These are phyloP conservation scores for Colletotrichum coccodes DNA, from an alignment of 2,329 filamentous ascomycete species.

Conservation along the genomic window DNA sequence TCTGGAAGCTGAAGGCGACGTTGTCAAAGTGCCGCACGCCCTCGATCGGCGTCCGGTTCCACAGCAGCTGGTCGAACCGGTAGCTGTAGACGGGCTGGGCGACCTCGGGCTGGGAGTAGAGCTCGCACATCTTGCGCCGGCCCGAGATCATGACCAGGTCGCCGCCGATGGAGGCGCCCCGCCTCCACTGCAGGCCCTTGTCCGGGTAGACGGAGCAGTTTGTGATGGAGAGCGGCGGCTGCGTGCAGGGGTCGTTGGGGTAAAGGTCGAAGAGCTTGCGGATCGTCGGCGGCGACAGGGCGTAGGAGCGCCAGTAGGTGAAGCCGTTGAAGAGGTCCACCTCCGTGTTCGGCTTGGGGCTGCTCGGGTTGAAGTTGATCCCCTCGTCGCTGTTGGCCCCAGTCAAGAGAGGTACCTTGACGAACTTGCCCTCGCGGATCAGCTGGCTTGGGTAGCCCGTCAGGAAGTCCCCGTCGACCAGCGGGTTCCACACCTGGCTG, in stretches of 20 bases:
- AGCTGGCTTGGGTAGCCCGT: conserved; percentile 58
- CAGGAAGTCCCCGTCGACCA: conserved; percentile 59
- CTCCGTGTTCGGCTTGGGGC: conserved; percentile 52
- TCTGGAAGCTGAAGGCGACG: conserved; percentile 61
- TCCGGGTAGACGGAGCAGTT: conserved; percentile 43
- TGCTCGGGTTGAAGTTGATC: conserved; percentile 47
- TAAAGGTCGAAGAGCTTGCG: conserved; percentile 56
- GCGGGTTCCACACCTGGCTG: conserved; percentile 51
- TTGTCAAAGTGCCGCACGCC: conserved; percentile 59
- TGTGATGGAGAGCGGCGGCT: conserved; percentile 54
- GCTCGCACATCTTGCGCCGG: conserved; percentile 54
- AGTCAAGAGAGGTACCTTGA: conserved; percentile 54
- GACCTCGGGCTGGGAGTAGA: conserved; percentile 44
- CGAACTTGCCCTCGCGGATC: conserved; percentile 51
- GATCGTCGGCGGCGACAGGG: conserved; percentile 55
- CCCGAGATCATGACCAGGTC: conserved; percentile 60
- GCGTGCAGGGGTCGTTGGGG: conserved; percentile 57
- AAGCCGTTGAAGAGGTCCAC: conserved; percentile 53
- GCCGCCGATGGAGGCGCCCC: conserved; percentile 54
- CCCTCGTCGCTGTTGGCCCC: conserved; percentile 62
- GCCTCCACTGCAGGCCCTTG: conserved; percentile 55
- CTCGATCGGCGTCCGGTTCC: conserved; percentile 49
- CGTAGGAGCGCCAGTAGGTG: conserved; percentile 56
- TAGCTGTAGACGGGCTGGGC: conserved; percentile 55
- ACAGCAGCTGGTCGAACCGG: conserved; percentile 59